Evolutionary conservation across 1,284 basidiomycete genomes (phyloP).

Genomic region (Inonotus hispidus): DNA sequence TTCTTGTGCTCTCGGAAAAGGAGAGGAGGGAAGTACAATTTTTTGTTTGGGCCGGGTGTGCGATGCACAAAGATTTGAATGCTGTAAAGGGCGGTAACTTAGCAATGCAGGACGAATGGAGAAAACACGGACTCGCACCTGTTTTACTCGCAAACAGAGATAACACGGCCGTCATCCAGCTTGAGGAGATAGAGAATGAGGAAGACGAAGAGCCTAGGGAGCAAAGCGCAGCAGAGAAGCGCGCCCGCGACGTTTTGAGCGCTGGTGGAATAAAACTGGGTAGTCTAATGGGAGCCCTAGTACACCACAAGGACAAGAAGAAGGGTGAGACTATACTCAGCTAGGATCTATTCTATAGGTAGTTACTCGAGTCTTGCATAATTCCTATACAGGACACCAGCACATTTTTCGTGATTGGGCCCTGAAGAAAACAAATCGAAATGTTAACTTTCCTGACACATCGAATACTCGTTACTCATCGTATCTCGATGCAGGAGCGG

Average conservation of each 20-base stretch:
- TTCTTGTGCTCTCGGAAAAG: constrained; percentile 15
- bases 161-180: background rate
- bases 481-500: background rate
- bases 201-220: background rate
- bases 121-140: background rate
- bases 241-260: constrained; percentile 24
- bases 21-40: constrained; percentile 16
- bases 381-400: no score
- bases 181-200: background rate
- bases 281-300: constrained; percentile 27
- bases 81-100: constrained; percentile 22
- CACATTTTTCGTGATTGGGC: constrained; percentile 23
- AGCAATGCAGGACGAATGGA: background rate
- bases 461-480: constrained; percentile 2
- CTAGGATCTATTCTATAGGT: no score
- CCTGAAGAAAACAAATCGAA: constrained; percentile 3
- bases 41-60: constrained; percentile 23
- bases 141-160: background rate
- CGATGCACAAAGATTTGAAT: constrained; percentile 29
- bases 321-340: no score
- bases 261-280: constrained; percentile 28
- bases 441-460: constrained; percentile 13
- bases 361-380: no score
- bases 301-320: constrained; percentile 33
- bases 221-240: constrained; percentile 17